Base-by-base conservation (phyloP, 108 stramenopile genomes). In the Parietichytrium sp. region DNA sequence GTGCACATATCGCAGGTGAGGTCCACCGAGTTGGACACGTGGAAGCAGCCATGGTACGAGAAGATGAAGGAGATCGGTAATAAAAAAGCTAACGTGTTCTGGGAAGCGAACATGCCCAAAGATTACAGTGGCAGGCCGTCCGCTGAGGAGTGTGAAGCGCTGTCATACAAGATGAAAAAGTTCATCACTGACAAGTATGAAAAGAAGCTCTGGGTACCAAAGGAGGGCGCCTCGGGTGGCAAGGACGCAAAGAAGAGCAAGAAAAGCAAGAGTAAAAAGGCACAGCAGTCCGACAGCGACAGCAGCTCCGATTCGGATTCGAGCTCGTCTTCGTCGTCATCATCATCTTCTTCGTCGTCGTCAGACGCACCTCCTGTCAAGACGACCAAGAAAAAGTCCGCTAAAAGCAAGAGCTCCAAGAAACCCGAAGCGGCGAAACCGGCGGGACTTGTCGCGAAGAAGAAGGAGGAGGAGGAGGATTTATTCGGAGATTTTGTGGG, bases 1-100 rank as follows among this genome's bases (percentile, higher is more conserved):
- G 96, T 97, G 27, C 96, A 97, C 86, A 93, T 99, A 38, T 94
- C 93, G 85, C 95, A 96, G 86, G 96, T 97, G 61, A 87, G 94
- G 13, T 87, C 82, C 29, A 79, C 88, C 23, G 83, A 84, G 47
- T 80, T 89, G 50, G 91, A 91, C 52, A 55, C 80, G 16, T 87
- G 84, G 86, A 38, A 80, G 78, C 48, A 29, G 4, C 78, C 78
- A 36, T 51, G 47, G 78, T 45, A 78, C 29, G 51, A 79, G 30
- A 30, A 47, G 45, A 79, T 83, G 82, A 47, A 50, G 29, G 47
- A 27, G 20, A 29, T 79, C 18, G 82, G 82, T 8, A 83, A 83
- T 36, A 48, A 26, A 42, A 33, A 16, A 15, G 49, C 49, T 3
- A 80, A 80, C n/a, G 27, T 23, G 49, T 48, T 18, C 20, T 80